Base-by-base conservation (phyloP, 371 early-diverging fungal genomes). In the Haplosporangium sp. region DNA sequence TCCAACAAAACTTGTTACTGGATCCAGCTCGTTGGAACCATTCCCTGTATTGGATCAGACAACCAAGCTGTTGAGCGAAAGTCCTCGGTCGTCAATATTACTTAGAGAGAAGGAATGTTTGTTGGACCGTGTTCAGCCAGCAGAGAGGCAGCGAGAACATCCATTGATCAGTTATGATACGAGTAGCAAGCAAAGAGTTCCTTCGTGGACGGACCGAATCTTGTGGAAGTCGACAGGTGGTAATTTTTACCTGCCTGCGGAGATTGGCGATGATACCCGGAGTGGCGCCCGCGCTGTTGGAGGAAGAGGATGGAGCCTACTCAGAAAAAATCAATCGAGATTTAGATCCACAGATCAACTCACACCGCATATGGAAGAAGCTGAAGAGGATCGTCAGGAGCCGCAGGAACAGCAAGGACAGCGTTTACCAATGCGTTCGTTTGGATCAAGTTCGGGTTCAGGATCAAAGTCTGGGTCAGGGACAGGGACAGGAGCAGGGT, bases 141-240 rank as follows among this genome's bases (percentile, higher is more conserved):
- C 55, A 7, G 47, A 50, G 54, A 14, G 36, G 29, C 58, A 71
- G 50, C 63, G 62, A 48, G 20, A 55, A 38, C 14, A 50, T 14
- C 20, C 21, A 29, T 65, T 82, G 8, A 60, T 84, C 4, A 70
- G 64, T 1, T 94, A 94, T 66, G 94, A 95, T 64, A 87, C 93
- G 10, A 90, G 92, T 52, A 86, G 88, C 21, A 96, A 96, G 80
- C 87, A 89, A 70, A 89, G 98, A 7, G 89, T 95, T 0, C 98
- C 97, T 1, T 90, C 93, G 8, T 96, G 95, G 94, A 95, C 95
- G 0, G 97, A 97, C 69, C 89, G 97, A 8, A 95, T 96, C 52
- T 77, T 96, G 58, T 94, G 84, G 86, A 82, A 85, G 57, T 83
- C 86, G 21, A 81, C 69, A 3, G 73, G 73, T 6, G 73, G 73